Percentiles rank a stretch among this genome's conserved stretches.
These are phyloP conservation scores for Spiraea crenata DNA, from an alignment of 331 rosid genomes.

Conservation along the genomic window DNA sequence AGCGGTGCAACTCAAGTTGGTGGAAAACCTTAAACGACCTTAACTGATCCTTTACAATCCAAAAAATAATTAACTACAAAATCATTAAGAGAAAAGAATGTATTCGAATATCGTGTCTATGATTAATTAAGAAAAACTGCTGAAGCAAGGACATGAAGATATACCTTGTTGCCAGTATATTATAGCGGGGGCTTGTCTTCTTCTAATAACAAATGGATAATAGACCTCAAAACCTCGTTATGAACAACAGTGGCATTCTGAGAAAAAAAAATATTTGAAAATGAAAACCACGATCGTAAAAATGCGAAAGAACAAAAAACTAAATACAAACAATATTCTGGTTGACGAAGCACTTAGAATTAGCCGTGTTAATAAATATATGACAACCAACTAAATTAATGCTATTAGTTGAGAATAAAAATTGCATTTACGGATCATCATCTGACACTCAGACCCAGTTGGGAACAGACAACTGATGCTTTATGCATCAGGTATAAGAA, in stretches of 20 bases:
- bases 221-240: conserved; percentile 49
- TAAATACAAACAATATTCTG: background rate
- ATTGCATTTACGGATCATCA: background rate
- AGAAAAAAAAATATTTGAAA: background rate
- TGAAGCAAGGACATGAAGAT: background rate
- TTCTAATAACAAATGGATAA: conserved; percentile 53
- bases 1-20: no score
- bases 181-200: conserved; percentile 42
- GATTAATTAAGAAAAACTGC: background rate
- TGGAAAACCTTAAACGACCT: no score
- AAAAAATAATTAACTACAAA: background rate
- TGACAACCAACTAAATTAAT: background rate
- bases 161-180: background rate
- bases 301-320: background rate
- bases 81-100: background rate
- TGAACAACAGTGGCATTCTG: conserved; percentile 49
- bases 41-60: no score
- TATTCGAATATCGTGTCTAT: background rate
- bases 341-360: background rate
- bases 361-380: background rate
- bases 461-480: background rate
- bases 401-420: background rate
- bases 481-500: background rate
- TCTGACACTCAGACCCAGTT: background rate
- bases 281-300: conserved; percentile 12